Conservation (phyloP, 192 early-diverging fungal species). For the Thoreauomyces humboldtii region DNA sequence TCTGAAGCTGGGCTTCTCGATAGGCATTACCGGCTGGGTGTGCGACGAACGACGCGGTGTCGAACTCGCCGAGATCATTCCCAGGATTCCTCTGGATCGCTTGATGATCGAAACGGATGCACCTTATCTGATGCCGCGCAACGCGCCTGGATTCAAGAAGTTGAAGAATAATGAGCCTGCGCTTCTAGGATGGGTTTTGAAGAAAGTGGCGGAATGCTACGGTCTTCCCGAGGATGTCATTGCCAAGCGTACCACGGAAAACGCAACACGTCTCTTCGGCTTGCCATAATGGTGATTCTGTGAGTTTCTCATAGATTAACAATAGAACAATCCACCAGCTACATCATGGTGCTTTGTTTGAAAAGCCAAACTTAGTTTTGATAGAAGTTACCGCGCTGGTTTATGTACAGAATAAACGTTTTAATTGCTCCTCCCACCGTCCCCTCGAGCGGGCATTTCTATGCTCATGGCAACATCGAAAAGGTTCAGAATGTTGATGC, state of each 20-base stretch:
- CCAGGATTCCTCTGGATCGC: conserved; percentile 69
- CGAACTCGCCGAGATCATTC: conserved; percentile 53
- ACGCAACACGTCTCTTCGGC: conserved; percentile 15
- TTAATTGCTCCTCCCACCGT: no score
- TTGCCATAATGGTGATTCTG: no score
- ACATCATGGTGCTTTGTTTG: no score
- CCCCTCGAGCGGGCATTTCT: no score
- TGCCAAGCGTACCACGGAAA: conserved; percentile 10
- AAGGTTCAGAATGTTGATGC: conserved; percentile 52
- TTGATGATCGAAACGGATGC: conserved; percentile 94
- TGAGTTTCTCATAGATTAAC: no score
- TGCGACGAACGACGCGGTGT: conserved; percentile 30
- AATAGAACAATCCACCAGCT: no score
- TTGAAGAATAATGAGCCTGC: conserved; percentile 17
- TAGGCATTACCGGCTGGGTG: conserved; percentile 94
- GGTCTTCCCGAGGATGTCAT: conserved; percentile 14
- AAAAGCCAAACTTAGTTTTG: no score
- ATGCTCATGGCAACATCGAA: conserved; percentile 51
- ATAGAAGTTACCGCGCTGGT: no score
- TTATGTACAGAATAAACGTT: no score
- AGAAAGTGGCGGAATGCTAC: conserved; percentile 27
- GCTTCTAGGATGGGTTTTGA: conserved; percentile 18
- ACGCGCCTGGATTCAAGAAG: background rate
- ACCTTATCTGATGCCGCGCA: conserved; percentile 58
- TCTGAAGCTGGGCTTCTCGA: conserved; percentile 68